These are phyloP conservation scores for Russula earlei DNA, from an alignment of 768 basidiomycete species.

Conservation along the genomic window DNA sequence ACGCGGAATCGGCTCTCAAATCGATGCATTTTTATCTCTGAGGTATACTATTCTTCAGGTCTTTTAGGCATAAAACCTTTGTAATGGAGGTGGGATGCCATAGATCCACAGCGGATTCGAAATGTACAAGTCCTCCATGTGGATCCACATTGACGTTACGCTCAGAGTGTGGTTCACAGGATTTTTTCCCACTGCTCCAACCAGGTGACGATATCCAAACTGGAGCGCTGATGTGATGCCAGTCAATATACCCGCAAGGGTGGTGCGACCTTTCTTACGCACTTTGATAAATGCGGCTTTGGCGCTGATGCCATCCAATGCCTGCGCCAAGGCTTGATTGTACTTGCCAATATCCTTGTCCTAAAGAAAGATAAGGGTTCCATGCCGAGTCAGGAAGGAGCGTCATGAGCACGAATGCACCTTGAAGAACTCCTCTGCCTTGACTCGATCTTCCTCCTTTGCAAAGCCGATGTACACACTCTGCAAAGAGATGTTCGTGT, in stretches of 20 bases:
- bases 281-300: slow-evolving; percentile 16
- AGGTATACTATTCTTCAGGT: not conserved
- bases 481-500: not conserved
- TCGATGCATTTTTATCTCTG: not conserved
- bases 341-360: slow-evolving; percentile 16
- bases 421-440: slow-evolving; percentile 17
- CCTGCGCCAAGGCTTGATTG: slow-evolving; percentile 17
- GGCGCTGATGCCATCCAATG: slow-evolving; percentile 12
- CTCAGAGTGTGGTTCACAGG: not conserved
- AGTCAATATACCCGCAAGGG: not conserved
- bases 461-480: slow-evolving; percentile 1
- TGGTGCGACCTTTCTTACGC: not conserved
- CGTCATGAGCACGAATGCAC: not conserved
- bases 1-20: slow-evolving; percentile 5
- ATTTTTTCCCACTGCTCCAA: slow-evolving; percentile 13
- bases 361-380: not conserved
- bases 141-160: too few relatives aligned
- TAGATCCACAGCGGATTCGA: not conserved
- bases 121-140: not conserved
- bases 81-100: not conserved
- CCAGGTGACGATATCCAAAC: slow-evolving; percentile 12
- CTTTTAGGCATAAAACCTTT: not conserved
- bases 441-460: slow-evolving; percentile 7
- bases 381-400: not conserved
- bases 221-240: slow-evolving; percentile 11